Evolutionary conservation across 176 grass and related monocot genomes (phyloP).

Genomic region (Musa schizocarpa): DNA sequence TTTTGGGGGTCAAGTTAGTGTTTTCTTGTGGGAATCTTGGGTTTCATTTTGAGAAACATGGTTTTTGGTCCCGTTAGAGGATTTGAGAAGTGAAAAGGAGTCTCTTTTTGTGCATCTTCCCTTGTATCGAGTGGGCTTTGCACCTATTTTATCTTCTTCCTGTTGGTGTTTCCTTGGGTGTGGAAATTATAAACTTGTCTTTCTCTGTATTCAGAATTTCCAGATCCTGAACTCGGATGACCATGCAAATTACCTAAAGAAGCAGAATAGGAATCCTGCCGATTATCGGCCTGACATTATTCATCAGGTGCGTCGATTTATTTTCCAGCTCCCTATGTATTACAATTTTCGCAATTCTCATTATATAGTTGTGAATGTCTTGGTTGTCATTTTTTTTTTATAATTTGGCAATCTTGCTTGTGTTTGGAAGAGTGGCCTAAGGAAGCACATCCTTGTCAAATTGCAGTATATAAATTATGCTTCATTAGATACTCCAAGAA

Average conservation of each 20-base stretch:
- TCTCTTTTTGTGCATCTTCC: background rate
- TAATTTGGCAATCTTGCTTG: background rate
- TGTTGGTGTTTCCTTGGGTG: background rate
- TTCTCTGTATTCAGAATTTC: conserved; percentile 40
- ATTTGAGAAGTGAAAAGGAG: background rate
- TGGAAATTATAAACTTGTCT: conserved; percentile 14
- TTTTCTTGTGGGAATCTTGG: too few relatives aligned
- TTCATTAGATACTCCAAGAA: background rate
- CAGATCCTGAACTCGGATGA: conserved; percentile 97
- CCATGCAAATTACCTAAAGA: conserved; percentile 81
- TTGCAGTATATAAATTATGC: background rate
- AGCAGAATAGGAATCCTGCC: conserved; percentile 72
- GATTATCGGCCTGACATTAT: conserved; percentile 98
- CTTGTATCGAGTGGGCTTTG: background rate
- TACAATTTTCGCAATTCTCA: background rate
- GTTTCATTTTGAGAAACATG: too few relatives aligned
- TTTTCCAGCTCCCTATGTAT: background rate
- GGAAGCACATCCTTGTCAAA: too few relatives aligned
- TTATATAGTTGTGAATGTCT: too few relatives aligned
- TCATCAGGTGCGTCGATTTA: conserved; percentile 56
- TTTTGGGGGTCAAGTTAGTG: too few relatives aligned
- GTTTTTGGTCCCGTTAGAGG: too few relatives aligned
- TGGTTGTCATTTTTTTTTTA: too few relatives aligned
- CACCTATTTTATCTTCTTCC: background rate
- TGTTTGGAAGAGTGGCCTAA: background rate